A percentile compares a stretch with the other conserved stretches of the same genome.
phyloP scores from a whole-genome alignment of 176 grass and related monocot species.

The Aegilops sharonensis region DNA sequence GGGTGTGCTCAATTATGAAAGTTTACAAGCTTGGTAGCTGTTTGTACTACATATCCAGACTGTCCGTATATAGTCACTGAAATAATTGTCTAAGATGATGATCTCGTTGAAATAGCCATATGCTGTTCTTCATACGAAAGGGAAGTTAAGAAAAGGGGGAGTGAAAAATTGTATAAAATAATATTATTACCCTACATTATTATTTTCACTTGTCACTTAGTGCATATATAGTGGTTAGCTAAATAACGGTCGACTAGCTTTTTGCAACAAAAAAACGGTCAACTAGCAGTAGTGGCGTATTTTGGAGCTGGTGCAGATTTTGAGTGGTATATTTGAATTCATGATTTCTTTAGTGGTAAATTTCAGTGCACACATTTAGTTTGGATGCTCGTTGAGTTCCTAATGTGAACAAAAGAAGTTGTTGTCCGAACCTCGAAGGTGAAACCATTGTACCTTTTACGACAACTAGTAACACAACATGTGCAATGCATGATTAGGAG shows the following conservation, averaged over 20 bases:
- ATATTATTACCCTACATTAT: background rate
- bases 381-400: background rate
- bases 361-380: background rate
- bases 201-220: background rate
- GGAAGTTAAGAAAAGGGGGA: background rate
- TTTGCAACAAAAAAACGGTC: background rate
- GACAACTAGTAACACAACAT: no score
- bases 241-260: background rate
- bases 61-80: background rate
- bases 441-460: background rate
- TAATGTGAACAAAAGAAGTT: background rate
- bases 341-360: background rate
- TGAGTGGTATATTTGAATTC: background rate
- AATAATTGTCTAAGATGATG: background rate
- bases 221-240: background rate
- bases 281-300: background rate
- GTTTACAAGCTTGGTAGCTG: background rate
- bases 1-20: background rate
- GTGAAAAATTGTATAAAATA: background rate
- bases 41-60: background rate
- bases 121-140: background rate
- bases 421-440: background rate
- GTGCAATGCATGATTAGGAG: no score
- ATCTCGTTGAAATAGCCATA: background rate
- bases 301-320: background rate